These are phyloP conservation scores for Amanita pseudoporphyria DNA, from an alignment of 768 basidiomycete species.

Conservation along the genomic window DNA sequence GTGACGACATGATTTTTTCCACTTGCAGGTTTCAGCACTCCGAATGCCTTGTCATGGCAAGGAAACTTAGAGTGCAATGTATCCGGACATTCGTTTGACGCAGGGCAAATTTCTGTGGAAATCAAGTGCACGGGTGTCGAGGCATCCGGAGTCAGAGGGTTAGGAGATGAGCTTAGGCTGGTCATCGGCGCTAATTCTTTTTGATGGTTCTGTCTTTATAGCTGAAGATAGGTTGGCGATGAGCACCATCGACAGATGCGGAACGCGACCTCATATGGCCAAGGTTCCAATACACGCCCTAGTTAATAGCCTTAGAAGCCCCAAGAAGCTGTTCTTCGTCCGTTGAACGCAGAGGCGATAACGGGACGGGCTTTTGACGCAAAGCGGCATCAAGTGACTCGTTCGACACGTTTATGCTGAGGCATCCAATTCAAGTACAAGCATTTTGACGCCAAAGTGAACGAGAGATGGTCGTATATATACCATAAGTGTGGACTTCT, in stretches of 20 bases:
- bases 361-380: not conserved
- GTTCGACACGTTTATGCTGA: too few relatives aligned
- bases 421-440: too few relatives aligned
- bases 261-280: too few relatives aligned
- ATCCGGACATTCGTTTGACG: not conserved
- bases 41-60: slow-evolving; percentile 12
- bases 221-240: not conserved
- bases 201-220: not conserved
- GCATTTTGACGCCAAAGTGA: too few relatives aligned
- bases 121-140: not conserved
- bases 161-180: not conserved
- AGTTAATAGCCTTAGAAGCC: too few relatives aligned
- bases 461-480: too few relatives aligned
- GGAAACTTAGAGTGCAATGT: too few relatives aligned
- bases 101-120: not conserved
- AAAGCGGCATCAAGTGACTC: not conserved
- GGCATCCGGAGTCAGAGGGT: too few relatives aligned
- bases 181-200: not conserved
- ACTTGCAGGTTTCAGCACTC: slow-evolving; percentile 9
- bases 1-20: slow-evolving; percentile 11
- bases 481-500: too few relatives aligned
- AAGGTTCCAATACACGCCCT: too few relatives aligned
- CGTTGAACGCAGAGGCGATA: not conserved
- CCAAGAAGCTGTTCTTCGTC: not conserved
- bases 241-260: not conserved